Conservation (phyloP, 2,329 filamentous ascomycete genomes). For the Orbilia ellipsospora region DNA sequence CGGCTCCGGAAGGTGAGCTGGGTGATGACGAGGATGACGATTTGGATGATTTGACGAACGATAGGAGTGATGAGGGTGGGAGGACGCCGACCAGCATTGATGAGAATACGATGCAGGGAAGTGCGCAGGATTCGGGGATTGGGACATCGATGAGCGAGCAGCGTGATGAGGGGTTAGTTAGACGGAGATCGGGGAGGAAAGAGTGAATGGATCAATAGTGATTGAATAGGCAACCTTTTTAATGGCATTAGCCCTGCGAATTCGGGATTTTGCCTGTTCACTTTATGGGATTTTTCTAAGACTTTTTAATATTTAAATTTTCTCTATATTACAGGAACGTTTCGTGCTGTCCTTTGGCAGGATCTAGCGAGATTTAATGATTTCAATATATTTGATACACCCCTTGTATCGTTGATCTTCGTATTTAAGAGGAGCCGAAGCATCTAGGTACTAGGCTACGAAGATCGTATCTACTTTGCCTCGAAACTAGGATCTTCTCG, state of each 20-base stretch:
- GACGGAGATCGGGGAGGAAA: conserved; percentile 39
- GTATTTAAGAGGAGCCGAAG: too few species aligned
- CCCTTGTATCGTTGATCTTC: conserved; percentile 5
- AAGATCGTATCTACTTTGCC: too few species aligned
- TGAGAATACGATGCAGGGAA: conserved; percentile 46
- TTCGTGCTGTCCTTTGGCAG: background rate
- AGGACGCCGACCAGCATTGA: conserved; percentile 51
- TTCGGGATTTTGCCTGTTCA: background rate
- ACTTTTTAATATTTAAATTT: background rate
- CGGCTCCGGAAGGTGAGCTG: conserved; percentile 42
- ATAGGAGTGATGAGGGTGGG: conserved; percentile 44
- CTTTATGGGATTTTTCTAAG: background rate
- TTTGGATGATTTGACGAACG: conserved; percentile 38
- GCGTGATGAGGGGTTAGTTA: conserved; percentile 33
- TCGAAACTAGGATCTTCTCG: too few species aligned
- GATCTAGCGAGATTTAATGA: conserved; percentile 9
- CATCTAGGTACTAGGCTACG: too few species aligned
- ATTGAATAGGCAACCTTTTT: conserved; percentile 9
- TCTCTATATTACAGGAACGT: background rate
- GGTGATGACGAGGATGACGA: conserved; percentile 53
- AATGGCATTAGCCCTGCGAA: background rate
- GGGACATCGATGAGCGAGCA: conserved; percentile 53
- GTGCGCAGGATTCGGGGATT: conserved; percentile 53
- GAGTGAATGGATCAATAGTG: conserved; percentile 5
- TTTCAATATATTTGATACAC: conserved; percentile 52